Evolutionary conservation across 805 yeast species (phyloP).

Genomic region (Schwanniomyces occidentalis): DNA sequence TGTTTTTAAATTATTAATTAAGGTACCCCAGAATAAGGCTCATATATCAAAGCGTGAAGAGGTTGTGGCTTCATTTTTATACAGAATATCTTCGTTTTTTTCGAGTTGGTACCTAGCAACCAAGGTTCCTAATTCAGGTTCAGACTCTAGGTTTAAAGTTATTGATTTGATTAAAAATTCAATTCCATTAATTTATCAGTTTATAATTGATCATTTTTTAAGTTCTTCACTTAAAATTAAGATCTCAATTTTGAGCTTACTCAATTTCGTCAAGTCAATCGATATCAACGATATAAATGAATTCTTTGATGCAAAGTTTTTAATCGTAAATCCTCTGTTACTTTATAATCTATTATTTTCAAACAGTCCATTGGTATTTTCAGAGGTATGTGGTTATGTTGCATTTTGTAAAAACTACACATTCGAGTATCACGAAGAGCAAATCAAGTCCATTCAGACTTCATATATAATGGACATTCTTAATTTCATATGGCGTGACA

Average conservation of each 20-base stretch:
- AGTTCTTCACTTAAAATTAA: conserved; percentile 8
- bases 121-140: not conserved
- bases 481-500: conserved; percentile 58
- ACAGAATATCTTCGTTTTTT: conserved; percentile 5
- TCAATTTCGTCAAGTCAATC: conserved; percentile 15
- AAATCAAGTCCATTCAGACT: conserved; percentile 40
- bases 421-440: conserved; percentile 16
- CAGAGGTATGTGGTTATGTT: conserved; percentile 48
- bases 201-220: conserved; percentile 6
- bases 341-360: conserved; percentile 39
- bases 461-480: conserved; percentile 56
- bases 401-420: conserved; percentile 39
- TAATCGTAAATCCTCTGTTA: conserved; percentile 43
- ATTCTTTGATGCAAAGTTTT: conserved; percentile 10
- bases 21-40: not conserved
- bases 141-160: conserved; percentile 9
- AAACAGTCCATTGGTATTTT: conserved; percentile 44
- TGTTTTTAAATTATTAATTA: not conserved
- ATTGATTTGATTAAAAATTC: conserved; percentile 7
- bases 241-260: conserved; percentile 12
- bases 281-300: conserved; percentile 8
- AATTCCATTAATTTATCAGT: conserved; percentile 7
- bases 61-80: conserved; percentile 4
- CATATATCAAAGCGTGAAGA: not conserved
- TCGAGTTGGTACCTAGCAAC: conserved; percentile 8